Conservation (phyloP, 2,329 filamentous ascomycete species). For the Fusarium beomiforme region DNA sequence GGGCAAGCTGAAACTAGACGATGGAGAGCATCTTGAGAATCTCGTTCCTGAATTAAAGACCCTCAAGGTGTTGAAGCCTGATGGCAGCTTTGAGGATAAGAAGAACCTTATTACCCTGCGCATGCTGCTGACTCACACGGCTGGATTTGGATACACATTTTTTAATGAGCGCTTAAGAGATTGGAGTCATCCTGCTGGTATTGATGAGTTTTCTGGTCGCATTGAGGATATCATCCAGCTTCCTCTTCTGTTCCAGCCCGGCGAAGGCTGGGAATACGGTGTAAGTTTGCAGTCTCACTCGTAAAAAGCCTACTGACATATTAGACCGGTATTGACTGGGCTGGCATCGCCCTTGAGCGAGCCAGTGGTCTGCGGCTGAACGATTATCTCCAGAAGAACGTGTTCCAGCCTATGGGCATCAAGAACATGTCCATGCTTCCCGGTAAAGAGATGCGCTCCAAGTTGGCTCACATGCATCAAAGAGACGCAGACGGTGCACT, state of each 20-base stretch:
- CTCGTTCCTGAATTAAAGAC: slow-evolving; percentile 61
- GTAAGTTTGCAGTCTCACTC: slow-evolving; percentile 46
- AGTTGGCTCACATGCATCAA: slow-evolving; percentile 67
- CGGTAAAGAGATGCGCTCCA: slow-evolving; percentile 60
- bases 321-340: slow-evolving; percentile 64
- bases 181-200: slow-evolving; percentile 58
- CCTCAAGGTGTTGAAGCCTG: slow-evolving; percentile 55
- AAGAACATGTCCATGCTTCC: slow-evolving; percentile 67
- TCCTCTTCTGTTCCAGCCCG: slow-evolving; percentile 71
- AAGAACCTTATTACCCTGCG: slow-evolving; percentile 62
- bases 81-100: slow-evolving; percentile 55
- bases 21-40: slow-evolving; percentile 55
- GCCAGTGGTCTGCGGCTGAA: slow-evolving; percentile 55
- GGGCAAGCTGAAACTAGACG: slow-evolving; percentile 59
- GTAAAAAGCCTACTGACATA: not conserved
- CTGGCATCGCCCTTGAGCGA: slow-evolving; percentile 59
- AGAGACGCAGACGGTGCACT: slow-evolving; percentile 57
- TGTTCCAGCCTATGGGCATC: slow-evolving; percentile 59
- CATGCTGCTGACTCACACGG: slow-evolving; percentile 66
- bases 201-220: slow-evolving; percentile 67
- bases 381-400: slow-evolving; percentile 58
- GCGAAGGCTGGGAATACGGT: slow-evolving; percentile 69
- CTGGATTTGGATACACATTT: slow-evolving; percentile 68
- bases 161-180: slow-evolving; percentile 60
- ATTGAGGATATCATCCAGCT: slow-evolving; percentile 57